Base-by-base conservation (phyloP, 2,329 filamentous ascomycete genomes). In the Rasamsonia emersonii region DNA sequence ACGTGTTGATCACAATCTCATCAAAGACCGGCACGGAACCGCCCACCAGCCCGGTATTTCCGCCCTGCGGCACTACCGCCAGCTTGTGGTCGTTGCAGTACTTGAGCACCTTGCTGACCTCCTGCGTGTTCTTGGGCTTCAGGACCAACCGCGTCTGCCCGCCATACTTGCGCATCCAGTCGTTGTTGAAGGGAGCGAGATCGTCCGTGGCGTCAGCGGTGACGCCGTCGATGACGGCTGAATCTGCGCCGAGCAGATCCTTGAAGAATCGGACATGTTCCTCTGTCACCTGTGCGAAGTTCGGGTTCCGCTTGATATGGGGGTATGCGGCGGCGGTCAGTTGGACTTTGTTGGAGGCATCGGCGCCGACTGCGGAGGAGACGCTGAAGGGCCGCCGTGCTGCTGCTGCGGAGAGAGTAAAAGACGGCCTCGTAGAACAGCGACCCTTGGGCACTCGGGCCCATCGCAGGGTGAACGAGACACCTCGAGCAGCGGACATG, bases 91-190 rank as follows among this genome's bases (percentile, higher is more conserved):
- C 79, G 60, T 96, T 96, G 73, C 91, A 98, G 70, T 96, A 95
- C 58, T 82, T 80, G 47, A 98, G 62, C 38, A 96, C 79, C 62
- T 82, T 74, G 73, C 86, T 93, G 48, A 96, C 84, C 61, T 98
- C 81, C 49, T 89, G 79, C 1, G 85, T 89, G 10, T 76, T 82
- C 31, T 72, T 75, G 8, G 91, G 91, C 63, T 86, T 93, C 41
- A 98, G 65, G 4, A 96, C 86, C 16, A 98, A 67, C 51, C 79
- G 77, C 39, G 84, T 78, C 61, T 95, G 86, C 18, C 91, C 93
- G 39, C 84, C 79, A 67, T 94, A 98, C 65, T 98, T 98, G 61
- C 84, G 80, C 88, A 98, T 95, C 91, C 93, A 98, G 64, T 98
- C 91, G 54, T 79, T 77, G 62, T 98, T 98, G 71, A 86, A 98